These are phyloP conservation scores for Penicillium turbatum DNA, from an alignment of 495 filamentous ascomycete genomes.

Conservation along the genomic window DNA sequence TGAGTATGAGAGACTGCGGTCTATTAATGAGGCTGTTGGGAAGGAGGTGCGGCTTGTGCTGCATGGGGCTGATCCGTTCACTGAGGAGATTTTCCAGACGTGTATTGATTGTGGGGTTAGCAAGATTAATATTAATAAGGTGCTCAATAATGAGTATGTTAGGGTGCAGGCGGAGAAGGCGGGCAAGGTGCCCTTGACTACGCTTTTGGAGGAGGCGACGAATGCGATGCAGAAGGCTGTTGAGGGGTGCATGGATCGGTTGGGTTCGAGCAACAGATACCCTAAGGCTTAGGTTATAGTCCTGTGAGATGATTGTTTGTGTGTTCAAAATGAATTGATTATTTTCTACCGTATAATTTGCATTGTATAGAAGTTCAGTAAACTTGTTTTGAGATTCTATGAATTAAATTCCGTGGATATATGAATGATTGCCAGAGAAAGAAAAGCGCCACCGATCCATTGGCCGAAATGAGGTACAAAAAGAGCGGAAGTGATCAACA, in stretches of 20 bases:
- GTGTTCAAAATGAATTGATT: no score
- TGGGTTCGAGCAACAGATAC: conserved; percentile 61
- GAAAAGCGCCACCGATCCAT: conserved; percentile 6
- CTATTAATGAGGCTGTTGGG: conserved; percentile 59
- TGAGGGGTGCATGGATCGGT: conserved; percentile 68
- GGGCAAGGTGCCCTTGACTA: conserved; percentile 61
- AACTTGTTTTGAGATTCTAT: no score
- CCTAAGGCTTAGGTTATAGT: conserved; percentile 17
- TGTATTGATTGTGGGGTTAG: conserved; percentile 68
- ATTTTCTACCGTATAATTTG: no score
- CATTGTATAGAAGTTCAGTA: no score
- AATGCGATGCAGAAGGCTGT: conserved; percentile 69
- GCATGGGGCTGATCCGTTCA: conserved; percentile 76
- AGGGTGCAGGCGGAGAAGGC: conserved; percentile 62
- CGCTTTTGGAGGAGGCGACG: conserved; percentile 68
- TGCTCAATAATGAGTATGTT: conserved; percentile 69
- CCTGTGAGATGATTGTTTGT: no score
- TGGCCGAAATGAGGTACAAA: conserved; percentile 10
- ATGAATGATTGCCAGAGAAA: conserved; percentile 13
- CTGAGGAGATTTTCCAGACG: conserved; percentile 59
- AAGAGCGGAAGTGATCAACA: conserved; percentile 1
- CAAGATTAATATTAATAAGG: conserved; percentile 82
- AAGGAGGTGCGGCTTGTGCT: conserved; percentile 63
- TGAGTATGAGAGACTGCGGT: conserved; percentile 64
- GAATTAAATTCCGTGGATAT: conserved; percentile 12